Base-by-base conservation (phyloP, 177 flowering plant species). In the Telopea speciosissima region DNA sequence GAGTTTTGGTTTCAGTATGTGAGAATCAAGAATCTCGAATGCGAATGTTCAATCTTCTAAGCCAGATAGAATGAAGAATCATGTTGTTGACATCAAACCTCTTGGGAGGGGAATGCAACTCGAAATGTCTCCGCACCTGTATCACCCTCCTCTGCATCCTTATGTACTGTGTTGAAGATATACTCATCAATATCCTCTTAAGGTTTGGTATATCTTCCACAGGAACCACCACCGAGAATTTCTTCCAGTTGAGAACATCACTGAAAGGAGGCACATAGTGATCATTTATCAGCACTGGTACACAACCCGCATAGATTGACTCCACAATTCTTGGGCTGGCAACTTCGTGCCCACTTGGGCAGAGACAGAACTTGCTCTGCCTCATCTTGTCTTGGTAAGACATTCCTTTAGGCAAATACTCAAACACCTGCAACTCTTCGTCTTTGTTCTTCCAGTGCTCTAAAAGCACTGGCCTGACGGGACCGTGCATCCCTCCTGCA, bases 341-440 rank as follows among this genome's bases (percentile, higher is more conserved):
- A n/a, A 82, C 84, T 62, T 82, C 85, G 61, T 82, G 80, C 65
- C 85, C 85, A 64, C 85, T 79, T 5, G 85, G 85, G 67, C 82
- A 79, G 42, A 79, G 22, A 73, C 82, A 79, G 62, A 56, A 83
- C 67, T 60, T 77, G 71, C 81, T 79, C 26, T 72, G 75, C 72
- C 67, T 76, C 80, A 83, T 74, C 78, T 81, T 77, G 42, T 75
- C 75, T 36, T 79, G 24, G 72, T 83, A 83, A 22, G 77, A 75
- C 8, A 75, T 9, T 5, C 49, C 52, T 44, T 66, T 73, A 0
- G 82, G 81, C 16, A 81, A 73, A 70, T 75, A 75, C 65, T 70
- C 17, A 25, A 77, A 70, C 3, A 83, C 76, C 24, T 56, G 73
- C 19, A 83, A 31, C 23, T 83, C 85, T 13, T 44, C 24, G 67